A percentile compares a stretch with the other conserved stretches of the same genome.
These are phyloP conservation scores for Suhomyces sp. DNA, from an alignment of 805 yeast species.

Conservation along the genomic window DNA sequence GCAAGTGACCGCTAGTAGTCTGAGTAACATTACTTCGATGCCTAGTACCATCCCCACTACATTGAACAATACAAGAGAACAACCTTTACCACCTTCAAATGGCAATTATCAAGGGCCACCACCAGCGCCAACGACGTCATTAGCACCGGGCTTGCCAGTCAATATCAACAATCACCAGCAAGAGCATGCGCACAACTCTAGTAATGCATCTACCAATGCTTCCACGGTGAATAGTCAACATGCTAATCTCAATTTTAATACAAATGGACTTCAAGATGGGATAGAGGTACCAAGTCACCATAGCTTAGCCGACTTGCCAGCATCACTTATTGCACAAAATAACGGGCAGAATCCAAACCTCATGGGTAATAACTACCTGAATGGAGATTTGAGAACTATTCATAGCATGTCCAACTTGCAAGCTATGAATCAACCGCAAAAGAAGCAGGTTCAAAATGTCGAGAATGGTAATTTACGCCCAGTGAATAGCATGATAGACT, in stretches of 20 bases:
- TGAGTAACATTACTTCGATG: constrained; percentile 25
- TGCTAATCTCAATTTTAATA: constrained; percentile 3
- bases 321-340: constrained; percentile 12
- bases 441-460: constrained; percentile 8
- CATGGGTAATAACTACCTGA: constrained; percentile 2
- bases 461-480: constrained; percentile 19
- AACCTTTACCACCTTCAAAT: not conserved
- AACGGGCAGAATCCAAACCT: constrained; percentile 1
- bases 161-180: constrained; percentile 1
- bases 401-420: constrained; percentile 30
- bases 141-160: constrained; percentile 3
- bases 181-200: constrained; percentile 3
- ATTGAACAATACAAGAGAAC: constrained; percentile 17
- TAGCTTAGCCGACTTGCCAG: constrained; percentile 24
- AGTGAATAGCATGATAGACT: constrained; percentile 34
- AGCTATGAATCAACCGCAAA: constrained; percentile 15
- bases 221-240: constrained; percentile 2
- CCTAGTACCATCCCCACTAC: constrained; percentile 44
- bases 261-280: not conserved
- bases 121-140: constrained; percentile 5
- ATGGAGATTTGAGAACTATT: constrained; percentile 22
- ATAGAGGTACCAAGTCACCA: constrained; percentile 19
- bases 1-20: constrained; percentile 24
- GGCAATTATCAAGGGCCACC: constrained; percentile 4
- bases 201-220: constrained; percentile 6